Percentiles rank a stretch among this genome's conserved stretches.
Conservation (phyloP, 2,329 filamentous ascomycete species). For the Colletotrichum sp. region DNA sequence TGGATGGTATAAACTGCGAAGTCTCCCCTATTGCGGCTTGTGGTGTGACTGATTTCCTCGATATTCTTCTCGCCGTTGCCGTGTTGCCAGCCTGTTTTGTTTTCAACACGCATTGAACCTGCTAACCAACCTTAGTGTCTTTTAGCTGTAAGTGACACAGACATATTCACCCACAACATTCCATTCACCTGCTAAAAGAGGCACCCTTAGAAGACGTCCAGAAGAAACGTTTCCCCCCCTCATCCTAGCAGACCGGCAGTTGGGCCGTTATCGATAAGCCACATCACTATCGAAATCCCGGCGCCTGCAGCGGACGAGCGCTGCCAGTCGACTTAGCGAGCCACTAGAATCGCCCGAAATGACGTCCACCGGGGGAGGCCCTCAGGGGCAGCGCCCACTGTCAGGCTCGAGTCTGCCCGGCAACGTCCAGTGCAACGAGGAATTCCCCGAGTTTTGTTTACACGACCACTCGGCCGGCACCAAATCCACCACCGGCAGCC, state of each 20-base stretch:
- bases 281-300: slow-evolving; percentile 6
- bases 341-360: slow-evolving; percentile 21
- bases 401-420: slow-evolving; percentile 32
- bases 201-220: neutral
- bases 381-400: slow-evolving; percentile 21
- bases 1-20: neutral
- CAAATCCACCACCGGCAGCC: slow-evolving; percentile 20
- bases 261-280: slow-evolving; percentile 16
- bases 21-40: neutral
- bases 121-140: neutral
- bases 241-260: slow-evolving; percentile 1
- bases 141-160: neutral
- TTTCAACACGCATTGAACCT: neutral
- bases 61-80: neutral
- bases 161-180: neutral
- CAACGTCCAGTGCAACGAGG: slow-evolving; percentile 39
- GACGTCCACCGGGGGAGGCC: slow-evolving; percentile 7
- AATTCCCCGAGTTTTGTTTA: slow-evolving; percentile 51
- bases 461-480: slow-evolving; percentile 26
- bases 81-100: neutral
- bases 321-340: slow-evolving; percentile 16
- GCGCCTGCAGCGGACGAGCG: slow-evolving; percentile 21
- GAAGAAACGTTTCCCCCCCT: neutral
- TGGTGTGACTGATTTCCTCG: neutral
- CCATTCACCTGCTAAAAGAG: neutral